Evolutionary conservation across 2,329 filamentous ascomycete species (phyloP).

Genomic region (Amylocarpus encephaloides): DNA sequence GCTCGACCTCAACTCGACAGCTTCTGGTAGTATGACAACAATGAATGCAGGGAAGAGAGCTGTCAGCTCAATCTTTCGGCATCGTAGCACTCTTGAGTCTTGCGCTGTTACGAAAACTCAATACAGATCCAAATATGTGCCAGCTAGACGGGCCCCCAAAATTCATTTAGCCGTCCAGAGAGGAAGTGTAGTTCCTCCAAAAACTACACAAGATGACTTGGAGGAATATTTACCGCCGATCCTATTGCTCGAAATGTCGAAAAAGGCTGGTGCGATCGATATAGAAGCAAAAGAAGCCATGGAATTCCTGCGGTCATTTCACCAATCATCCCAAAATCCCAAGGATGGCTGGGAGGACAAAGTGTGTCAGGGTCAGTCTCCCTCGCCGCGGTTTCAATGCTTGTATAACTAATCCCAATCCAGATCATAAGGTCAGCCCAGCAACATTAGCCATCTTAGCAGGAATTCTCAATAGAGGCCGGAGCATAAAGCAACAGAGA

Average conservation of each 20-base stretch:
- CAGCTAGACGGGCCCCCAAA: not conserved
- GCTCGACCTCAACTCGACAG: no score
- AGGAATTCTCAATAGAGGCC: conserved; percentile 21
- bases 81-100: no score
- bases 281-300: conserved; percentile 21
- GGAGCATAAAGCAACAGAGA: conserved; percentile 11
- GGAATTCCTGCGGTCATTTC: conserved; percentile 22
- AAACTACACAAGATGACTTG: not conserved
- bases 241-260: conserved; percentile 18
- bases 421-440: conserved; percentile 23
- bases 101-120: not conserved
- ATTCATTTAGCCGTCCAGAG: not conserved
- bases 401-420: not conserved
- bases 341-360: conserved; percentile 16
- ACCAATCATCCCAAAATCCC: not conserved
- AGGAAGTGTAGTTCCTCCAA: not conserved
- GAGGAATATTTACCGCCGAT: conserved; percentile 21
- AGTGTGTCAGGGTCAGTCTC: conserved; percentile 19
- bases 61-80: no score
- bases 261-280: conserved; percentile 21
- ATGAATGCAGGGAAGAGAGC: no score
- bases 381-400: not conserved
- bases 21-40: no score
- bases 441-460: conserved; percentile 20
- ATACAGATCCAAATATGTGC: not conserved